phyloP scores from a whole-genome alignment of 345 rosid species.

The Citrus cavaleriei region DNA sequence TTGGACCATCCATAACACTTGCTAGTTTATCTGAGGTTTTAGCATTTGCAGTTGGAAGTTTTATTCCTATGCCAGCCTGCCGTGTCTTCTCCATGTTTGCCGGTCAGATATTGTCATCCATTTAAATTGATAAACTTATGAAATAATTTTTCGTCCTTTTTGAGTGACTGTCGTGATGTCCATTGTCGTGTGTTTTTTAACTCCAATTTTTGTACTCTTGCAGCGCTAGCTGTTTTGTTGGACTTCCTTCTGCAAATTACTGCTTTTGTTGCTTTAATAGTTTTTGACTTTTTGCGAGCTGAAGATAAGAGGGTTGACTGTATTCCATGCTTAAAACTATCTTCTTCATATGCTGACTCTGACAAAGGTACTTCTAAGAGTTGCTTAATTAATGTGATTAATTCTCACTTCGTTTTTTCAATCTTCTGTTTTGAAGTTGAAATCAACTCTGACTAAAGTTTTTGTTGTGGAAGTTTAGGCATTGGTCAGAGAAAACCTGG shows the following conservation, averaged over 20 bases:
- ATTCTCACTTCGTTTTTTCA: neutral
- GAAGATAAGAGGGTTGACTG: conserved; percentile 58
- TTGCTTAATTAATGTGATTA: neutral
- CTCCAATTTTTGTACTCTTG: conserved; percentile 18
- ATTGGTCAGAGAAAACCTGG: conserved; percentile 32
- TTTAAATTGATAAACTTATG: neutral
- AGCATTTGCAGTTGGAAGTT: conserved; percentile 97
- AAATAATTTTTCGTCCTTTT: neutral
- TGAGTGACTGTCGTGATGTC: neutral
- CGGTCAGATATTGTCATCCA: conserved; percentile 40
- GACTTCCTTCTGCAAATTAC: conserved; percentile 66
- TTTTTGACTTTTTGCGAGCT: conserved; percentile 47
- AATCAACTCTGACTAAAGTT: conserved; percentile 21
- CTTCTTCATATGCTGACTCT: conserved; percentile 23
- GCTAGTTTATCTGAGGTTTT: conserved; percentile 94
- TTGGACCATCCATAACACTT: conserved; percentile 94
- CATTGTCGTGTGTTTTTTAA: conserved; percentile 5
- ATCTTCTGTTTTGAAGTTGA: neutral
- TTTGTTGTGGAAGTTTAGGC: conserved; percentile 20
- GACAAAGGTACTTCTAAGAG: conserved; percentile 32
- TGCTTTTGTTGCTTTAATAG: conserved; percentile 58
- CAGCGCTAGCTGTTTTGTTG: conserved; percentile 59
- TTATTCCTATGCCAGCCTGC: conserved; percentile 96
- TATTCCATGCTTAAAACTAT: conserved; percentile 44
- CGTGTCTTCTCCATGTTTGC: conserved; percentile 98